Base-by-base conservation (phyloP, 148 eudicot genomes). In the Spergularia bocconei region DNA sequence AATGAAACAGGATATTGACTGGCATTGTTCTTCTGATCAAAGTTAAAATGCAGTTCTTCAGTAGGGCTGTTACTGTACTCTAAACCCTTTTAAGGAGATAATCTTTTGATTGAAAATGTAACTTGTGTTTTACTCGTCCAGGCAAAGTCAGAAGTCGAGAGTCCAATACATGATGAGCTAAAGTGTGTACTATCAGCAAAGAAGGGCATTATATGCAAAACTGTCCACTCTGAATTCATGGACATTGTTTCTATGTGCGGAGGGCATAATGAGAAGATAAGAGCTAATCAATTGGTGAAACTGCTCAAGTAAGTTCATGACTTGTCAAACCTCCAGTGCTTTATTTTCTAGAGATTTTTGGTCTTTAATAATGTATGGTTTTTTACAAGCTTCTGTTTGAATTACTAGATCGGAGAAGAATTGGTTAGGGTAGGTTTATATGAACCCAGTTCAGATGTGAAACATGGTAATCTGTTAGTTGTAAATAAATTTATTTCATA, bases 191-290 rank as follows among this genome's bases (percentile, higher is more conserved):
- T 91, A 63, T 85, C 82, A 55, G 86, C 80, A 29, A 91, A 85
- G 81, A 79, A 78, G 77, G 92, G 97, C 63, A 86, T 95, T 41
- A 83, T 86, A 63, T 95, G 99, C 76, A 81, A 89, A 84, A 79
- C 84, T 75, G 97, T 87, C 69, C 72, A 75, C 76, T 84, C 78
- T 8, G 99, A 95, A 83, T 95, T 95, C 82, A 82, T 80, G 86
- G 92, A 91, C 78, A 77, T 95, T 70, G 84, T 95, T 63, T 82
- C 87, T 58, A 95, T 89, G 98, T 92, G 88, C 75, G 98, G 96
- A 39, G 99, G 97, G 59, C 83, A 84, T 48, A 88, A 85, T 69
- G 99, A 95, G 86, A 86, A 84, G 74, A 79, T 73, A 62, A 88
- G 99, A 80, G 92, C 96, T 10, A 75, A 79, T 56, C 74, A 81